Evolutionary conservation across 75 land plant species (phyloP), one percentile per base, ranked within the genome.

Genomic region (Selaginella moellendorffii): DNA sequence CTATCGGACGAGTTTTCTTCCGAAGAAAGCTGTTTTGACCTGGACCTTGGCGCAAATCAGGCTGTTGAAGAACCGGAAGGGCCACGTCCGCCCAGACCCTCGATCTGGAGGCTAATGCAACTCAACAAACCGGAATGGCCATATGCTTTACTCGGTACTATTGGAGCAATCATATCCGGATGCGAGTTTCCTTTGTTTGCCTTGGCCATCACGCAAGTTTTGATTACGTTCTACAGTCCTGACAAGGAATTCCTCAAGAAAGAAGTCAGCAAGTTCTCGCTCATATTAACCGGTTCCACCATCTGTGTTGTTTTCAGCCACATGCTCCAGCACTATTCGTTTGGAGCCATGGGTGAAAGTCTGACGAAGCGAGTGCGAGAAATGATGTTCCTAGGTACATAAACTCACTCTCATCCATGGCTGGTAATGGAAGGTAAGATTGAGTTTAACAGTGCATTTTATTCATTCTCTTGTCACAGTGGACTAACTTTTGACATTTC

Each of bases 51-150:
- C 5, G 59, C 21, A 56, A 18, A 10, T 46, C 14, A n/a, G n/a
- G 51, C 10, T 46, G 51, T 46, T 46, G 18, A 31, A 5, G 14
- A 31, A 29, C 65, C 31, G 52, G 24, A 52, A 63, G 25, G 56
- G 54, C 26, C 59, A 28, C 20, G 31, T 1, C 27, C 24, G 1
- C 46, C 75, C 0, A 65, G 63, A 36, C 77, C 77, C 2, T 75
- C 77, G n/a, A 27, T 75, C 22, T 52, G 61, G 64, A 65, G 73
- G 27, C 36, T 75, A 36, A 46, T 75, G 14, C 53, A 65, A 63
- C 74, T 75, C 0, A 75, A 75, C 54, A 18, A 30, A 22, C 77
- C 77, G 18, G 77, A 75, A 30, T 75, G 77, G 77, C 74, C 77
- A 0, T 75, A 70, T 26, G 77, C 74, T 23, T 29, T 75, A 28